Evolutionary conservation across 2,329 filamentous ascomycete species (phyloP), one percentile per base, ranked within the genome.

Genomic region (Phialophora tarda): DNA sequence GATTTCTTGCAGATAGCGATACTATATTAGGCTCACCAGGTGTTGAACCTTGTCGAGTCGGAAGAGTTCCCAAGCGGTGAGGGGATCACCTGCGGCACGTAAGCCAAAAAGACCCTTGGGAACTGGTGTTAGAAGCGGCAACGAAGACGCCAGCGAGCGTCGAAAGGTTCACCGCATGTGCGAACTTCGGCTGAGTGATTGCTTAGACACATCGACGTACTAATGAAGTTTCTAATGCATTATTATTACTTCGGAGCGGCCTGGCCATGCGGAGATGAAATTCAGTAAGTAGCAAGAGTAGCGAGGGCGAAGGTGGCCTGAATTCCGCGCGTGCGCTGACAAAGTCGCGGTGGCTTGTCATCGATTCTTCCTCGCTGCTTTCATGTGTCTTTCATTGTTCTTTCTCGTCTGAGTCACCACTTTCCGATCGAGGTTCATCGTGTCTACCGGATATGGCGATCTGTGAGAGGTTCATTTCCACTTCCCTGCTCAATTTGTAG

Each of bases 41-140:
- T 30, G n/a, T 34, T 14, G 14, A 59, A 28, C 59, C 48, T 34
- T 6, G 48, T 54, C 59, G 59, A 61, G 48, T 54, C 59, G 59
- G 59, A 53, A 44, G 24, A n/a, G 21, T 61, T 53, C 51, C 48
- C 24, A 53, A 53, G 59, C 59, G 59, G 59, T 61, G 59, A 61
- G 30, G 32, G 53, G 44, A 23, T 53, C 26, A 12, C n/a, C 47
- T 51, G 48, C 47, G 53, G 47, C 58, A 54, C 41, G 59, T 61
- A 48, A 61, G 59, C 59, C 24, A 26, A 14, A 26, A 11, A 11
- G 23, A 32, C 17, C 14, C 38, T 44, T 44, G 38, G 17, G 17
- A 44, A 14, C 38, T 17, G 14, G 17, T 44, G 38, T 44, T 44
- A 14, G 5, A 41, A 44, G 38, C 38, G 38, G 38, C 38, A 17